Evolutionary conservation across 164 flowering plant species (phyloP).

Genomic region (Nymphaea thermarum): DNA sequence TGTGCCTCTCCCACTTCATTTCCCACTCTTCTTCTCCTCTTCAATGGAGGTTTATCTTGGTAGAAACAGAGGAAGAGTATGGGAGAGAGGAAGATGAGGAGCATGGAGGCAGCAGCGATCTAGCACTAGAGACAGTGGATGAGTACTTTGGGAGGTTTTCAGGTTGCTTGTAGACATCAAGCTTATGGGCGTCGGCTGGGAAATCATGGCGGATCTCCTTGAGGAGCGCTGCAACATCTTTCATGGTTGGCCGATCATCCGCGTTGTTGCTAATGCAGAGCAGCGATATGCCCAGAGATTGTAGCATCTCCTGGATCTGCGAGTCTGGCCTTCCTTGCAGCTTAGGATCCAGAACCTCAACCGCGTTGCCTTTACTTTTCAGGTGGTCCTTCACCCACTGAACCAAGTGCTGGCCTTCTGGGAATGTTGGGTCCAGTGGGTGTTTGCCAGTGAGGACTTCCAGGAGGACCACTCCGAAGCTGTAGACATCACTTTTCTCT

Average conservation of each 20-base stretch:
- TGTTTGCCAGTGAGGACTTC: conserved; percentile 94
- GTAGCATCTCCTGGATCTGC: conserved; percentile 77
- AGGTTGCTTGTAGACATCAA: not conserved
- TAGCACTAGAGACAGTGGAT: not conserved
- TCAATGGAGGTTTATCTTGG: not conserved
- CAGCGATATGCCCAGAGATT: conserved; percentile 66
- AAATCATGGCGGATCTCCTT: conserved; percentile 48
- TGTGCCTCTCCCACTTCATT: too few relatives aligned
- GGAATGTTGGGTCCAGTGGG: conserved; percentile 79
- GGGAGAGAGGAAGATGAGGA: not conserved
- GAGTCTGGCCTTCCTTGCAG: conserved; percentile 70
- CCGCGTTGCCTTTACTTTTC: not conserved
- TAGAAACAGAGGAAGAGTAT: not conserved
- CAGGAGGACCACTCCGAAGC: conserved; percentile 76
- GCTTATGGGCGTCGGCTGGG: not conserved
- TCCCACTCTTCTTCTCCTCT: not conserved
- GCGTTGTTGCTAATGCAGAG: conserved; percentile 53
- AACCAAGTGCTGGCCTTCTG: conserved; percentile 70
- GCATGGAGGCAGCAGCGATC: not conserved
- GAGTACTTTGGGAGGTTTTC: not conserved
- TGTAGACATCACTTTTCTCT: conserved; percentile 91
- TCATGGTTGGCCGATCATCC: conserved; percentile 79
- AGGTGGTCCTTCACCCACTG: conserved; percentile 82
- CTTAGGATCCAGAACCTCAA: conserved; percentile 51
- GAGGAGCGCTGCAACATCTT: conserved; percentile 86